These are phyloP conservation scores for Gentiana macrophylla DNA, from an alignment of 257 asterid genomes.

Conservation along the genomic window DNA sequence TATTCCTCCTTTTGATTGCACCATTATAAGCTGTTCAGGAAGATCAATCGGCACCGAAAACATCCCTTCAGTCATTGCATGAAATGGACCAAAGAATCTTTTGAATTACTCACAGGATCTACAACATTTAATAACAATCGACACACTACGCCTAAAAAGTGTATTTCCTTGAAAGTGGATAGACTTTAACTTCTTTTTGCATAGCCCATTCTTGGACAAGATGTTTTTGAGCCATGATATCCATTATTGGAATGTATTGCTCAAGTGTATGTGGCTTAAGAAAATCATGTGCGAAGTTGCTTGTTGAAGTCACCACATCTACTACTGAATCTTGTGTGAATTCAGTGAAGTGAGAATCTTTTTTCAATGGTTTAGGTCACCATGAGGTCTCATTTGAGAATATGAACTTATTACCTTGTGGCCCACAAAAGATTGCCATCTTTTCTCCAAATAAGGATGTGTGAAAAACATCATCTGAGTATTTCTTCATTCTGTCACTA, in stretches of 20 bases:
- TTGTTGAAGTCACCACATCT: no score
- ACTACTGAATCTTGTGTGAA: no score
- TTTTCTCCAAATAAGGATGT: no score
- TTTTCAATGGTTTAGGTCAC: no score
- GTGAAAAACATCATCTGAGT: no score
- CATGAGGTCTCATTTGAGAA: no score
- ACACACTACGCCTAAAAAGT: constrained; percentile 45
- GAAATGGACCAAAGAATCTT: constrained; percentile 37
- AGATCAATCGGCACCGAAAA: constrained; percentile 43
- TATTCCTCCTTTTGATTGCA: no score
- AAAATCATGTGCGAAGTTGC: not conserved
- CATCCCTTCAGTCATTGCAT: constrained; percentile 37
- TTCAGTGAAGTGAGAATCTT: no score
- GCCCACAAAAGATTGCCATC: no score
- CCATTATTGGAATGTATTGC: constrained; percentile 44
- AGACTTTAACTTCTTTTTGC: constrained; percentile 26
- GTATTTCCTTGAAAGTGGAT: constrained; percentile 31
- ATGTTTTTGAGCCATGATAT: constrained; percentile 35
- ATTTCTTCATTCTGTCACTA: no score
- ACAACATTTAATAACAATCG: constrained; percentile 29
- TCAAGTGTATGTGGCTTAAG: constrained; percentile 47
- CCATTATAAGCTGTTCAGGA: constrained; percentile 11
- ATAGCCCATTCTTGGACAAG: constrained; percentile 36
- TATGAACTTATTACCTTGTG: no score
- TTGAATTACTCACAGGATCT: constrained; percentile 22